Evolutionary conservation across 2,329 filamentous ascomycete genomes (phyloP), one percentile per base, ranked within the genome.

Genomic region (Ramularia endophylla): DNA sequence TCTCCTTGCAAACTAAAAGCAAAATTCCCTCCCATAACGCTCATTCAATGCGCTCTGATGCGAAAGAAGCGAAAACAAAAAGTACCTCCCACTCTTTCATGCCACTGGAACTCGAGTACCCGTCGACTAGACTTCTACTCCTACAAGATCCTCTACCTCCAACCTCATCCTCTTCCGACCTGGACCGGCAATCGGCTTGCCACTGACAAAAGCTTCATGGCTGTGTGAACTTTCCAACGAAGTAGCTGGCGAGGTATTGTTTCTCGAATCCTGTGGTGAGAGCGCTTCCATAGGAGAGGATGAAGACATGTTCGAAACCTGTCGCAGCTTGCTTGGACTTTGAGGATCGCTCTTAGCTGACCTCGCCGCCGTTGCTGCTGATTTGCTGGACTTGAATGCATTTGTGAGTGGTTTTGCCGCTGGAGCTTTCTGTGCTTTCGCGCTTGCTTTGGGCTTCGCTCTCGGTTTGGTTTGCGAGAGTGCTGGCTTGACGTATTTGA

Each of bases 321-420:
- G 48, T 15, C 50, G 43, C 34, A 61, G 46, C 45, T 60, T 60
- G 46, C 54, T 59, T 30, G 29, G 43, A 35, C 30, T 46, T 28
- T 25, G 30, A 39, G 37, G 41, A 22, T 36, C 39, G 34, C 48
- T 48, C 35, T 53, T 52, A 32, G 19, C 36, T 18, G 30, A 41
- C 41, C 53, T 52, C 33, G 44, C 44, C 13, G 37, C 40, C 13
- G 44, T 41, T 8, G 45, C 40, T n/a, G 47, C 40, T 27, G 47
- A 25, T 43, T 59, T 62, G 38, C 42, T 55, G 16, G 46, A 40
- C 22, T 46, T 45, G 43, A 59, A 55, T 8, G 47, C 40, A 15
- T 42, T 46, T 9, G 48, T 57, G 39, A 58, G 42, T 4, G 51
- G 38, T 8, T 50, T 49, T 1, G 42, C 31, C 2, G 38, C 22